phyloP scores from a whole-genome alignment of 805 yeast species.

The Ogataea wickerhamii region DNA sequence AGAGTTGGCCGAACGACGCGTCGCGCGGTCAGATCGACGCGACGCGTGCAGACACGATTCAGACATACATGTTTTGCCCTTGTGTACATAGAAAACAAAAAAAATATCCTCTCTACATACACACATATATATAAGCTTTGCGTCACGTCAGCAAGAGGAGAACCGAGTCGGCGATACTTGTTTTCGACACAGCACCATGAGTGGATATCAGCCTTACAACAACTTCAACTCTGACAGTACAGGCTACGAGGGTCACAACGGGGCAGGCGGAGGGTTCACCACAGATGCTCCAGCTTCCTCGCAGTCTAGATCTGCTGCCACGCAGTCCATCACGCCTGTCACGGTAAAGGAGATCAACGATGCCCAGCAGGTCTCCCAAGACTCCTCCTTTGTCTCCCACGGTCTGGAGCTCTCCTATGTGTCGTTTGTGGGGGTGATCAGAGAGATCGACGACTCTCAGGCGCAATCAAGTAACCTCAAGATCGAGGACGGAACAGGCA shows the following conservation, averaged over 20 bases:
- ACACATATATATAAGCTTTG: too few relatives aligned
- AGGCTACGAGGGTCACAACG: constrained; percentile 33
- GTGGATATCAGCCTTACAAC: constrained; percentile 37
- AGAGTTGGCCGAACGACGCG: constrained; percentile 2
- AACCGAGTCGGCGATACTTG: background rate
- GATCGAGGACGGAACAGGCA: constrained; percentile 78
- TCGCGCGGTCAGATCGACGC: background rate
- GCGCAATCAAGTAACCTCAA: constrained; percentile 54
- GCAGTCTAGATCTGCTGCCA: constrained; percentile 27
- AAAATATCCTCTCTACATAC: too few relatives aligned
- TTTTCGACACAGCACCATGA: constrained; percentile 13
- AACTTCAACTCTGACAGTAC: constrained; percentile 34
- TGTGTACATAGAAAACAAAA: background rate
- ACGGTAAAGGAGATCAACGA: constrained; percentile 71
- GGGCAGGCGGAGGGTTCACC: constrained; percentile 30
- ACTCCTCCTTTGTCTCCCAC: constrained; percentile 59
- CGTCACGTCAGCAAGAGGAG: too few relatives aligned
- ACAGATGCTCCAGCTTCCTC: constrained; percentile 19
- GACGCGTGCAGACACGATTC: constrained; percentile 1
- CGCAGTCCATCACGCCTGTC: constrained; percentile 52
- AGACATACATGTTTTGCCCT: constrained; percentile 1
- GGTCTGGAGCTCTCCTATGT: constrained; percentile 62
- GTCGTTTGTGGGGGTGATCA: constrained; percentile 65
- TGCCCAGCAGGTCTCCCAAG: constrained; percentile 58
- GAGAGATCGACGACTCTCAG: constrained; percentile 54